phyloP scores from a whole-genome alignment of 345 rosid species.

The Arabis alpina region DNA sequence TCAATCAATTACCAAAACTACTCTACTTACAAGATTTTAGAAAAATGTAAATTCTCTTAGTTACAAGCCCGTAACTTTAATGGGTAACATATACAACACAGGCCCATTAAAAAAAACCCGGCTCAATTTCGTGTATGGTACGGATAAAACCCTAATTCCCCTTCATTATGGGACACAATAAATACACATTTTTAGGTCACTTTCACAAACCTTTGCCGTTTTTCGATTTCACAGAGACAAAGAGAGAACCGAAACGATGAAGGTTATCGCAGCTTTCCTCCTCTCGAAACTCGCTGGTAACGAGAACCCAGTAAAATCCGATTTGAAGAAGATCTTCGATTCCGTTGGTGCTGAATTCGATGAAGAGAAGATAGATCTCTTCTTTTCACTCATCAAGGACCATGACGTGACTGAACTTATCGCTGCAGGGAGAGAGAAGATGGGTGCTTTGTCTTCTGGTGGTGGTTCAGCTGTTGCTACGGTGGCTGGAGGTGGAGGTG shows the following conservation, averaged over 20 bases:
- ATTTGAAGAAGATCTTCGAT: conserved; percentile 33
- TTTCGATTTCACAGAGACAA: not conserved
- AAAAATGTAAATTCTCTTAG: not conserved
- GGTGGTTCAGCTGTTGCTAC: conserved; percentile 29
- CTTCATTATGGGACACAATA: conserved; percentile 26
- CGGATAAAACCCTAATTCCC: conserved; percentile 32
- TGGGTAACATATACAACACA: too few species aligned
- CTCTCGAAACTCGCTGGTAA: conserved; percentile 34
- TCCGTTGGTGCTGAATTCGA: conserved; percentile 37
- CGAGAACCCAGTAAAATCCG: conserved; percentile 19
- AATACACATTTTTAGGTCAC: not conserved
- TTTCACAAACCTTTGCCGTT: conserved; percentile 28
- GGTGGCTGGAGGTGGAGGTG: conserved; percentile 19
- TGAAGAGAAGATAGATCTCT: conserved; percentile 26
- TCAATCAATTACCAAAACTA: too few species aligned
- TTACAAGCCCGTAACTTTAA: not conserved
- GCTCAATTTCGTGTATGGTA: conserved; percentile 30
- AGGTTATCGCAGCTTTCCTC: conserved; percentile 33
- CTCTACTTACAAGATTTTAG: too few species aligned
- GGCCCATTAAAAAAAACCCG: conserved; percentile 1
- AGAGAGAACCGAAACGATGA: conserved; percentile 17
- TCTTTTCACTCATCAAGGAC: conserved; percentile 29
- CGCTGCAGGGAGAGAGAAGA: conserved; percentile 37
- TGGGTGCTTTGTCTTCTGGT: conserved; percentile 23
- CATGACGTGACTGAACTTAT: conserved; percentile 33